Evolutionary conservation across 2,329 filamentous ascomycete genomes (phyloP), one percentile per base, ranked within the genome.

Genomic region (Claviceps lovelessii): DNA sequence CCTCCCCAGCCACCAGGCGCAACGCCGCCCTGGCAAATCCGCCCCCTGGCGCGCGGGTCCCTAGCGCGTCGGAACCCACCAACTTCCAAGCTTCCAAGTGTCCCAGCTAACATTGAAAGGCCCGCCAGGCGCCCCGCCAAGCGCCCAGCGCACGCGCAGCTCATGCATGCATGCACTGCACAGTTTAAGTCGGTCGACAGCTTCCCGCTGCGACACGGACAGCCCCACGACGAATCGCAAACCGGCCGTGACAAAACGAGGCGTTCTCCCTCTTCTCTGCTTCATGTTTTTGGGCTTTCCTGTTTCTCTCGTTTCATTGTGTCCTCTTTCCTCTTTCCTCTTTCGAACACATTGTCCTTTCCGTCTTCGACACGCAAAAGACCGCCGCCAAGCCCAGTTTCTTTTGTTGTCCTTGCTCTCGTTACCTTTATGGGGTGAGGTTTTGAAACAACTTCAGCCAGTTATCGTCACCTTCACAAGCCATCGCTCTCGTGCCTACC

Each of bases 221-320:
- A 50, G 39, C 37, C 52, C 46, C 23, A 48, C 39, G 42, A 42
- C 56, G 55, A 48, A 55, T 57, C 44, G 52, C 45, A 37, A 37
- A 11, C 23, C 29, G 41, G 45, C 48, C 47, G 48, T 31, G 51
- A 42, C 49, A 56, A 59, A 59, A 58, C 54, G 53, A 49, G 49
- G 48, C 49, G 54, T 50, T 52, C 46, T 49, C 54, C 46, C 46
- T 35, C 52, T 44, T 28, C 4, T 49, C 54, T 52, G 50, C 17
- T 23, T 23, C 23, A 23, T 23, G 23, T 23, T 23, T 23, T 23
- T 23, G 23, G 23, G 23, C 2, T 10, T 54, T 37, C 5, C 23
- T 33, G 15, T 10, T 52, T 49, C 37, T 50, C 39, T 15, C 39
- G n/a, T 19, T 54, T 29, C 39, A 55, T 10, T 37, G 9, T 51